phyloP scores from a whole-genome alignment of 768 basidiomycete genomes.

The Lactifluus rugatus region DNA sequence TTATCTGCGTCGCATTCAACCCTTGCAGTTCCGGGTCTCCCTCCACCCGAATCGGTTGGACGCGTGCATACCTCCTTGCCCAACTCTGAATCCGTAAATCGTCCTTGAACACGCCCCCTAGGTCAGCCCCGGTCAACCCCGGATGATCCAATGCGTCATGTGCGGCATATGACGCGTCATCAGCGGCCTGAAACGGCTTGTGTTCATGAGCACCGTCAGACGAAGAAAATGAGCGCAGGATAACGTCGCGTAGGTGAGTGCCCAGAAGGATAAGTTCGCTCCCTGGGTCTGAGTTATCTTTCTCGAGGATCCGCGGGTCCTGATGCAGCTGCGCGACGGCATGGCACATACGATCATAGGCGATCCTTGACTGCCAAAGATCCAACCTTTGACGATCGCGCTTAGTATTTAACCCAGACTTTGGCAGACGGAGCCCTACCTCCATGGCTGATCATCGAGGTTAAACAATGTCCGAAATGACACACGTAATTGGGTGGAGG shows the following conservation, averaged over 20 bases:
- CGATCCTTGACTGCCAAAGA: conserved; percentile 54
- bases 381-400: conserved; percentile 40
- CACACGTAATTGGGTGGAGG: conserved; percentile 45
- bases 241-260: conserved; percentile 59
- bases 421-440: conserved; percentile 20
- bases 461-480: conserved; percentile 45
- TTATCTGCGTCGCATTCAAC: conserved; percentile 68
- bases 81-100: conserved; percentile 77
- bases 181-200: conserved; percentile 30
- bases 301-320: conserved; percentile 40
- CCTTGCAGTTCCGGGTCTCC: conserved; percentile 63
- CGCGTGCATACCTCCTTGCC: conserved; percentile 55
- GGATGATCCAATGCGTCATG: conserved; percentile 33
- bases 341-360: conserved; percentile 56
- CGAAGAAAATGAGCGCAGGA: conserved; percentile 47
- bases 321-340: conserved; percentile 51
- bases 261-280: conserved; percentile 54
- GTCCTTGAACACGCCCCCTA: conserved; percentile 48
- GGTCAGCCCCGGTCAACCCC: conserved; percentile 21
- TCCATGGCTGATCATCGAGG: conserved; percentile 41
- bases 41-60: conserved; percentile 53
- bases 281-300: conserved; percentile 21
- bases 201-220: conserved; percentile 26
- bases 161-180: conserved; percentile 31
- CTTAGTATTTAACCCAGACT: neutral